These are phyloP conservation scores for Heritiera fomes DNA, from an alignment of 345 rosid species.

Conservation along the genomic window DNA sequence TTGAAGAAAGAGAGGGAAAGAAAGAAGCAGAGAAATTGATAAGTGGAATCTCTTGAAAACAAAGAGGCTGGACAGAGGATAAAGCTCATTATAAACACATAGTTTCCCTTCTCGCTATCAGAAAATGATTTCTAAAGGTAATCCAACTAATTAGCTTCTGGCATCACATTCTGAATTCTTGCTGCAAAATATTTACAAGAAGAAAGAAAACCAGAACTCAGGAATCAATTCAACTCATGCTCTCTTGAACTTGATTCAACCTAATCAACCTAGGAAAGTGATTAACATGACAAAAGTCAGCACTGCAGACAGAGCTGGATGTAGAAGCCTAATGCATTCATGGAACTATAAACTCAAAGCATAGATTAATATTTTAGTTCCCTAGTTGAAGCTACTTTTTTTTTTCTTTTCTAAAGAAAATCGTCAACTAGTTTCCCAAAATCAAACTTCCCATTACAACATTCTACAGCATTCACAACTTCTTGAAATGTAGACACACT, in stretches of 20 bases:
- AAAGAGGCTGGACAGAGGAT: background rate
- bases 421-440: slow-evolving; percentile 76
- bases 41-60: background rate
- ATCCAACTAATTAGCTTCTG: background rate
- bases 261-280: slow-evolving; percentile 4
- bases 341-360: background rate
- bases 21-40: background rate
- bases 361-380: background rate
- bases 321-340: background rate
- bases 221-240: background rate
- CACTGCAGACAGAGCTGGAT: slow-evolving; percentile 4
- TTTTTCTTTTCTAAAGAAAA: slow-evolving; percentile 41
- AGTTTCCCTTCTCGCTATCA: background rate
- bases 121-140: background rate
- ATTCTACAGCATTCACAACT: slow-evolving; percentile 65
- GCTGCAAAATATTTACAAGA: slow-evolving; percentile 14
- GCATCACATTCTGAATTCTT: slow-evolving; percentile 6
- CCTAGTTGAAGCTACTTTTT: background rate
- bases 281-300: slow-evolving; percentile 17
- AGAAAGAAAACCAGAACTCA: background rate
- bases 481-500: slow-evolving; percentile 66
- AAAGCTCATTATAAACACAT: background rate
- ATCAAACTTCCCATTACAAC: slow-evolving; percentile 69
- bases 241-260: background rate
- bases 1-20: background rate